A percentile compares a stretch with the other conserved stretches of the same genome.
Conservation (phyloP, 23 red algal species). For the Agarophyton chilense region DNA sequence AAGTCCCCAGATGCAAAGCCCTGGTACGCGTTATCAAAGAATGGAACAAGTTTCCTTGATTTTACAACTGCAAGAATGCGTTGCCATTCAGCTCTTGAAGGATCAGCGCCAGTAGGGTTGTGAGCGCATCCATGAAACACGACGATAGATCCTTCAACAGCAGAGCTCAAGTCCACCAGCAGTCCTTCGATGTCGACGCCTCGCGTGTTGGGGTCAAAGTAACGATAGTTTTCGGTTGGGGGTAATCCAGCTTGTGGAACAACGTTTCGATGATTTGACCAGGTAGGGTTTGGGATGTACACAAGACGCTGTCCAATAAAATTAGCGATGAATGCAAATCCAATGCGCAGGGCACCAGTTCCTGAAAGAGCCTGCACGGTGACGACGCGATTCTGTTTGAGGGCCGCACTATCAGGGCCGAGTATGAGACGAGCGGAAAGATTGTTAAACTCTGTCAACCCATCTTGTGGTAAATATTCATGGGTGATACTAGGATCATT, state of each 20-base stretch:
- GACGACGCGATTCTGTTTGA: conserved; percentile 77
- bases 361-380: conserved; percentile 91
- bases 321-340: conserved; percentile 66
- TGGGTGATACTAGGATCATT: conserved; percentile 63
- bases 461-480: conserved; percentile 95
- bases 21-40: conserved; percentile 99
- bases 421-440: conserved; percentile 80
- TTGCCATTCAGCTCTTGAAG: conserved; percentile 58
- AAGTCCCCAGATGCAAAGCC: conserved; percentile 92
- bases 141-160: conserved; percentile 73
- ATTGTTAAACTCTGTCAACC: conserved; percentile 60
- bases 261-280: conserved; percentile 93
- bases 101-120: conserved; percentile 98
- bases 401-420: conserved; percentile 59
- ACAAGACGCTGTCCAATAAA: conserved; percentile 62
- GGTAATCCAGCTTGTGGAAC: conserved; percentile 69
- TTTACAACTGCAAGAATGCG: conserved; percentile 65
- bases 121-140: conserved; percentile 98
- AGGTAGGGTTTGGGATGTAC: conserved; percentile 86
- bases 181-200: conserved; percentile 82
- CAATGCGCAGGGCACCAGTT: conserved; percentile 86
- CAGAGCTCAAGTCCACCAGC: conserved; percentile 73
- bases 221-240: conserved; percentile 66
- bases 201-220: conserved; percentile 71
- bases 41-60: conserved; percentile 57